These are phyloP conservation scores for Truncatella angustata DNA, from an alignment of 2,329 filamentous ascomycete species.

Conservation along the genomic window DNA sequence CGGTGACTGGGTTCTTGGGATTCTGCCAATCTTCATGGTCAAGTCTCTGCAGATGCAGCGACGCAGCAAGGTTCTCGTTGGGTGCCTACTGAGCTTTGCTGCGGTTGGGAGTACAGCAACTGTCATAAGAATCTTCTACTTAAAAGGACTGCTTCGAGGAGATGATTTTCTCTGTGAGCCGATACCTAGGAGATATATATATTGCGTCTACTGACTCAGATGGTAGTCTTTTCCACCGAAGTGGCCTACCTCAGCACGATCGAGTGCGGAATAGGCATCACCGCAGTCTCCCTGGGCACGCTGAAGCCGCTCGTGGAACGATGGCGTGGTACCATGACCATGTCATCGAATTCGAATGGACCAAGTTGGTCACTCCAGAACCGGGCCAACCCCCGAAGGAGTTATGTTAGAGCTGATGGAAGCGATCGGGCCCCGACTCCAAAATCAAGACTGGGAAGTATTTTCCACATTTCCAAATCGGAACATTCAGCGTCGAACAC, in stretches of 20 bases:
- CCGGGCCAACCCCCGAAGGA: background rate
- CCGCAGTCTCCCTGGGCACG: constrained; percentile 4
- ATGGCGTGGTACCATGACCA: background rate
- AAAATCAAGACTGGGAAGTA: background rate
- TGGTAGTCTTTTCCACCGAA: background rate
- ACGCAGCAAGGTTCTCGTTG: constrained; percentile 7
- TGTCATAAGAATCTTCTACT: background rate
- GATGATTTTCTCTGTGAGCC: constrained; percentile 10
- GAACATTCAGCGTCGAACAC: background rate
- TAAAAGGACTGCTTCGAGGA: background rate
- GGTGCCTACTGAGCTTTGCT: constrained; percentile 8
- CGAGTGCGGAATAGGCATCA: constrained; percentile 1
- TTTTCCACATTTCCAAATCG: background rate
- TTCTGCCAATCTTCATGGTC: constrained; percentile 9
- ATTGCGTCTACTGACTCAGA: too few relatives aligned
- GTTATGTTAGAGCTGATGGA: background rate
- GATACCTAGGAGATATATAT: background rate
- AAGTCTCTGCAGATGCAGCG: constrained; percentile 3
- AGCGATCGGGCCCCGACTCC: background rate
- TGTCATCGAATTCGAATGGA: background rate
- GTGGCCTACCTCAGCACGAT: constrained; percentile 4
- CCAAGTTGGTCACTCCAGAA: background rate
- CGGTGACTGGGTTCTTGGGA: constrained; percentile 5
- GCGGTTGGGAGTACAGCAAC: constrained; percentile 7
- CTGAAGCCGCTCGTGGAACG: constrained; percentile 1